These are phyloP conservation scores for Aspergillus udagawae DNA, from an alignment of 2,329 filamentous ascomycete species.

Conservation along the genomic window DNA sequence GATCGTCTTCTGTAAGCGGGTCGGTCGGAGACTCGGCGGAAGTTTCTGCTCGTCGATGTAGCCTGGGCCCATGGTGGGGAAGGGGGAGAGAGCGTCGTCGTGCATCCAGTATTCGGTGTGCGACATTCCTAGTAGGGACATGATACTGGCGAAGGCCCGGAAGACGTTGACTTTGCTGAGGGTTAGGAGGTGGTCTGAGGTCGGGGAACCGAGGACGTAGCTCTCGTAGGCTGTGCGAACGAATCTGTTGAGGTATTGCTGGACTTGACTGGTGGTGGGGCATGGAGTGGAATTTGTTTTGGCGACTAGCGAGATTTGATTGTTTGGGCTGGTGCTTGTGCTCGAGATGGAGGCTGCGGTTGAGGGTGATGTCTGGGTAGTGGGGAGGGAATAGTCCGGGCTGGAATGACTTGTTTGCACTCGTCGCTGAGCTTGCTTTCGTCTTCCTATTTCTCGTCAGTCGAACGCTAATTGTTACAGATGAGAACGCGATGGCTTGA, in stretches of 20 bases:
- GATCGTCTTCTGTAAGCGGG: constrained; percentile 32
- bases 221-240: constrained; percentile 20
- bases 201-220: constrained; percentile 22
- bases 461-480: not conserved
- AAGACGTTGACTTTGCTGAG: constrained; percentile 35
- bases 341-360: not conserved
- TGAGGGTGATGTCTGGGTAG: not conserved
- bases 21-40: constrained; percentile 34
- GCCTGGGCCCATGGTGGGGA: constrained; percentile 12
- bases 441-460: constrained; percentile 11
- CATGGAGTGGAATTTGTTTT: not conserved
- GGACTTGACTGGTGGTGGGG: not conserved
- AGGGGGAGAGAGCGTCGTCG: constrained; percentile 27
- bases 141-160: constrained; percentile 28
- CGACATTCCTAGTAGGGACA: constrained; percentile 24
- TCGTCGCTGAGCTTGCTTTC: constrained; percentile 15
- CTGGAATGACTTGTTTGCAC: not conserved
- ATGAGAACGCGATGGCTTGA: not conserved
- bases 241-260: constrained; percentile 14
- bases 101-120: constrained; percentile 16
- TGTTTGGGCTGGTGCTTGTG: not conserved
- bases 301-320: constrained; percentile 1
- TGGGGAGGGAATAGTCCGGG: not conserved
- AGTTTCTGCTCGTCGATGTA: constrained; percentile 11
- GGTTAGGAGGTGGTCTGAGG: constrained; percentile 31